Evolutionary conservation across 371 early-diverging fungal species (phyloP).

Genomic region (Mycotypha africana): DNA sequence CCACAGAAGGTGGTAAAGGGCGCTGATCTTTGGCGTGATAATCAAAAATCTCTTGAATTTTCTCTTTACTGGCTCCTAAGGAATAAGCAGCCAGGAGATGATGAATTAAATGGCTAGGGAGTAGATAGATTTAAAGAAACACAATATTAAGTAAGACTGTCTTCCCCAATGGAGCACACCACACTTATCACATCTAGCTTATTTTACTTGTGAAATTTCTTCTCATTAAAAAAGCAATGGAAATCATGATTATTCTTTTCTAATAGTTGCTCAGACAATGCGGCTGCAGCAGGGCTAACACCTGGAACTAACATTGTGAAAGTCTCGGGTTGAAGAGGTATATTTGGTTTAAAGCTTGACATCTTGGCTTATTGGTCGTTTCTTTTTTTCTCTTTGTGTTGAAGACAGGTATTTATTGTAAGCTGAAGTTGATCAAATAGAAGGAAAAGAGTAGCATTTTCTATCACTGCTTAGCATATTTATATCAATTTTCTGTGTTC

Average conservation of each 20-base stretch:
- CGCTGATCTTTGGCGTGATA: constrained; percentile 33
- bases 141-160: neutral
- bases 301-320: constrained; percentile 34
- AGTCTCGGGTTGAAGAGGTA: constrained; percentile 6
- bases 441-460: no score
- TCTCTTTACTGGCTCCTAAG: constrained; percentile 43
- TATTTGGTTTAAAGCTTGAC: constrained; percentile 9
- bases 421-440: no score
- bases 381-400: no score
- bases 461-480: no score
- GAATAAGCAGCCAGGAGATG: constrained; percentile 52
- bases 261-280: constrained; percentile 28
- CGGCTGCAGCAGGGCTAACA: constrained; percentile 21
- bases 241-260: constrained; percentile 28
- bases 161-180: no score
- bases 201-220: constrained; percentile 43
- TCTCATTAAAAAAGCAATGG: constrained; percentile 39
- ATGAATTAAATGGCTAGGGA: constrained; percentile 46
- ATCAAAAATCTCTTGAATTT: constrained; percentile 48
- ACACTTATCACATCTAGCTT: no score
- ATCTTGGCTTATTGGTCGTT: no score
- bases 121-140: neutral
- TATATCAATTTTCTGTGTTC: no score
- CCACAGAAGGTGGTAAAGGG: constrained; percentile 21
- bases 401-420: no score